Evolutionary conservation across 805 yeast genomes (phyloP), one percentile per base, ranked within the genome.

Genomic region (Candida takata): DNA sequence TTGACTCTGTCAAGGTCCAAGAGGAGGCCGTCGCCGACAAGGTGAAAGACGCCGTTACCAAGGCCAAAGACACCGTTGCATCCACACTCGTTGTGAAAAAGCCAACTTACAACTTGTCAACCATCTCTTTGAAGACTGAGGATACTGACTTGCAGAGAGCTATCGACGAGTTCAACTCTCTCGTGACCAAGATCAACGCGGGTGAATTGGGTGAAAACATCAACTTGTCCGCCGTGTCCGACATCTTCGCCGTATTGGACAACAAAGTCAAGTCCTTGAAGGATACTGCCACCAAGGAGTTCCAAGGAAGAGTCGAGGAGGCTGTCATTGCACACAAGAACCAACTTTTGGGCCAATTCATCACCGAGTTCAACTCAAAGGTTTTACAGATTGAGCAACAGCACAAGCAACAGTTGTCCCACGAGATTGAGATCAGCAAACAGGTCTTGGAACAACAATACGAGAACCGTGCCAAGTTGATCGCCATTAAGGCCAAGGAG

Each of bases 351-450:
- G 65, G 67, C 36, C 67, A 70, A 37, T 74, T 82, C 57, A 65
- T 76, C 48, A 58, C 66, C 28, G 79, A 82, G 47, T 79, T 81
- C 52, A 73, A 73, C 40, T 55, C 58, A n/a, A 82, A 79, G 49
- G 78, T 82, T 52, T 51, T 65, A 33, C 70, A 70, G 38, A 66
- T 85, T 47, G 79, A 79, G 44, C 55, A 63, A 31, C 76, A 77
- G 47, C 79, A 79, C 54, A 65, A 73, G 41, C 59, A 64, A 31
- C 72, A 77, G 45, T 65, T 90, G 45, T 55, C 60, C 15, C 60
- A 65, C 13, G 96, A 87, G 58, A 66, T 87, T 36, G 74, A 73
- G 45, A 77, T 83, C 25, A 72, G 86, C 39, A 75, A 73, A 54
- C 66, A 74, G 47, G 74, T 78, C 10, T 68, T 88, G 34, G 61